Conservation (phyloP, 108 stramenopile genomes). For the Skeletonema tropicum region DNA sequence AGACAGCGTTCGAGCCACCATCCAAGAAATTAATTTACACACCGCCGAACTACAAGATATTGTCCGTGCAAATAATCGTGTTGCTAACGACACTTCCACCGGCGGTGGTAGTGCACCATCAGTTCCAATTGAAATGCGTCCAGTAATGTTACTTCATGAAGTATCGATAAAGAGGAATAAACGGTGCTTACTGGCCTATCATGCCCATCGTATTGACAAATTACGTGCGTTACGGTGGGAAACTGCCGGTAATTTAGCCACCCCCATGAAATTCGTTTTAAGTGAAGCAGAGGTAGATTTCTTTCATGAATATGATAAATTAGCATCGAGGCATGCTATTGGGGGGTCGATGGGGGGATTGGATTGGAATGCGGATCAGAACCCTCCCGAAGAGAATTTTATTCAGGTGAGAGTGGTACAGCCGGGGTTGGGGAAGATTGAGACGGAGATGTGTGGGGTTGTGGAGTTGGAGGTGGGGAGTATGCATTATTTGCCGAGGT, state of each 20-base stretch:
- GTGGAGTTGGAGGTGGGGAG: slow-evolving; percentile 83
- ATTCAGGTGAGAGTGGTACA: slow-evolving; percentile 84
- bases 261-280: slow-evolving; percentile 46
- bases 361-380: slow-evolving; percentile 56
- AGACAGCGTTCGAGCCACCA: slow-evolving; percentile 59
- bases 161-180: slow-evolving; percentile 89
- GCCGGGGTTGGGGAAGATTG: slow-evolving; percentile 68
- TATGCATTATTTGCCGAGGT: slow-evolving; percentile 82
- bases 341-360: slow-evolving; percentile 50
- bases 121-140: slow-evolving; percentile 58
- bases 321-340: slow-evolving; percentile 44
- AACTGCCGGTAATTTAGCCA: slow-evolving; percentile 63
- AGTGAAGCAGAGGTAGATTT: slow-evolving; percentile 69
- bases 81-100: background rate
- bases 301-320: slow-evolving; percentile 70
- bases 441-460: slow-evolving; percentile 71
- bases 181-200: slow-evolving; percentile 93
- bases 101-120: background rate
- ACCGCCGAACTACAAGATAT: slow-evolving; percentile 61
- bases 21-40: slow-evolving; percentile 67
- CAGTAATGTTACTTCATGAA: slow-evolving; percentile 85
- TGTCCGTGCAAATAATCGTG: slow-evolving; percentile 51
- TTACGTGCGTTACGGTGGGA: slow-evolving; percentile 60
- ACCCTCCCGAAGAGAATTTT: slow-evolving; percentile 76
- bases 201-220: slow-evolving; percentile 74